Conservation (phyloP, 2,329 filamentous ascomycete genomes). For the Ophiostoma angusticollis region DNA sequence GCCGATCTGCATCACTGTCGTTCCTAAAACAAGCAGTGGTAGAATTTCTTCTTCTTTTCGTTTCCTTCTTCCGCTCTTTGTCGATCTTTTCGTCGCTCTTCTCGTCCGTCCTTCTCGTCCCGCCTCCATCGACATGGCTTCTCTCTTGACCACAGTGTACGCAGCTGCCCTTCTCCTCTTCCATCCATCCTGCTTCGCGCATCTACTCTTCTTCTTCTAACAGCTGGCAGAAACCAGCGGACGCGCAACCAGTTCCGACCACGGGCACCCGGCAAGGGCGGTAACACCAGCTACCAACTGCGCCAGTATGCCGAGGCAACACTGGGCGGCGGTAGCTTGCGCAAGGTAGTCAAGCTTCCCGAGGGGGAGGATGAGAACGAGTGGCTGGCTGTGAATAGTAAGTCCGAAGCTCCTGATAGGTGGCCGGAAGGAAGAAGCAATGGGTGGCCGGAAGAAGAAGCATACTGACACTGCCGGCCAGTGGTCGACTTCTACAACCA, state of each 20-base stretch:
- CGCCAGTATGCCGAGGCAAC: conserved; percentile 98
- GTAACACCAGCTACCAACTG: conserved; percentile 75
- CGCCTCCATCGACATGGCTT: conserved; percentile 9
- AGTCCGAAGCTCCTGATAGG: conserved; percentile 17
- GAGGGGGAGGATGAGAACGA: conserved; percentile 97
- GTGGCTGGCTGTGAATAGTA: conserved; percentile 96
- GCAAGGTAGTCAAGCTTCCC: conserved; percentile 91
- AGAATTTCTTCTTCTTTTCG: neutral
- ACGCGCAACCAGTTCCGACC: conserved; percentile 86
- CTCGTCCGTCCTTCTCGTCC: neutral
- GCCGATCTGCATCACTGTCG: no score
- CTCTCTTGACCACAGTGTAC: conserved; percentile 21
- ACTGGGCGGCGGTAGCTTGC: conserved; percentile 81
- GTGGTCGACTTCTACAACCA: conserved; percentile 99
- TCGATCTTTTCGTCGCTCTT: neutral
- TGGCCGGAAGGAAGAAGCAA: no score
- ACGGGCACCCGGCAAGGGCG: conserved; percentile 71
- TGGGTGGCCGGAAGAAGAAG: neutral
- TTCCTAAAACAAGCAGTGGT: no score
- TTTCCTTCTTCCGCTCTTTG: neutral
- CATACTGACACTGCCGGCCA: conserved; percentile 27
- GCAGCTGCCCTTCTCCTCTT: neutral
- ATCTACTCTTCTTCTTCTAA: neutral
- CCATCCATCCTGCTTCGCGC: neutral
- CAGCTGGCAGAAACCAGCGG: conserved; percentile 57